Conservation (phyloP, 495 filamentous ascomycete species). For the Aspergillus cristatus region DNA sequence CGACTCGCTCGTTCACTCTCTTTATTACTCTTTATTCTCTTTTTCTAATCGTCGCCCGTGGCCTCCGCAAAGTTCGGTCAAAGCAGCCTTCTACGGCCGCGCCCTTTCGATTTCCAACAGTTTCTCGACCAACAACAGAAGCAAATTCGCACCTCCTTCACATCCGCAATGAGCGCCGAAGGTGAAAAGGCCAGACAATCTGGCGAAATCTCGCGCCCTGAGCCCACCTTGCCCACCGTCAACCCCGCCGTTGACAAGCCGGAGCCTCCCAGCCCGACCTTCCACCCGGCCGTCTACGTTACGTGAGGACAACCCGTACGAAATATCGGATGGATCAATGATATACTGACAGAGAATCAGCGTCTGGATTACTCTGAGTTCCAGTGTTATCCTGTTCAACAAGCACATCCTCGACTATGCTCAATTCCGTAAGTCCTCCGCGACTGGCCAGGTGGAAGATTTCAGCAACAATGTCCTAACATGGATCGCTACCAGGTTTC, state of each 20-base stretch:
- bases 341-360: conserved; percentile 43
- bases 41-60: conserved; percentile 24
- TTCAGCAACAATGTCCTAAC: too few species aligned
- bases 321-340: too few species aligned
- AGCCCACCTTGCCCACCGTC: conserved; percentile 66
- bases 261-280: conserved; percentile 47
- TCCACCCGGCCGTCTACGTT: conserved; percentile 88
- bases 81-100: conserved; percentile 40
- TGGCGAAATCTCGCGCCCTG: conserved; percentile 54
- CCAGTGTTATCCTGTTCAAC: conserved; percentile 95
- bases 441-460: too few species aligned
- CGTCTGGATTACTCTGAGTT: conserved; percentile 84
- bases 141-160: conserved; percentile 1
- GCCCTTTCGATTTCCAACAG: conserved; percentile 42
- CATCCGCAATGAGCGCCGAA: conserved; percentile 48
- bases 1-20: conserved; percentile 22
- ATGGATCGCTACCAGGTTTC: conserved; percentile 19
- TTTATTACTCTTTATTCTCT: conserved; percentile 11
- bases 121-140: conserved; percentile 41
- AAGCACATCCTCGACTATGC: conserved; percentile 87
- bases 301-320: conserved; percentile 45
- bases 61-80: conserved; percentile 38
- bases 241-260: conserved; percentile 64
- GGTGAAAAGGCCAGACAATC: conserved; percentile 76
- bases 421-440: conserved; percentile 80